Conservation (phyloP, 179 eudicot genomes). For the Spergularia azorica region DNA sequence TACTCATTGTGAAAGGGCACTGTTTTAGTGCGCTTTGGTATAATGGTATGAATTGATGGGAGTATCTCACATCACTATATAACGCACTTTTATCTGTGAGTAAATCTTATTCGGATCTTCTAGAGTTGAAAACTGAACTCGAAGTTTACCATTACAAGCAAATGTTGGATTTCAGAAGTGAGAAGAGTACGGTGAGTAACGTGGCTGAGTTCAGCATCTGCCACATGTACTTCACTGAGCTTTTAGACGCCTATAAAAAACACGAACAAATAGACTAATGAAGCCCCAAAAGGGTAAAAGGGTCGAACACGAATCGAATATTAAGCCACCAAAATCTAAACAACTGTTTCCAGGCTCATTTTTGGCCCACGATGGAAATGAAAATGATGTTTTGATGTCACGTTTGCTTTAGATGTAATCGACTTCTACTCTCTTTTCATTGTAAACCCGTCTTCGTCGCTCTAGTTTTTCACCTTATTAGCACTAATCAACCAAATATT, state of each 20-base stretch:
- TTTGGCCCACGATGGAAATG: neutral
- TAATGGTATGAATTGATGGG: no score
- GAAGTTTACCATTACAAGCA: no score
- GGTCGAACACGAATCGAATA: slow-evolving; percentile 3
- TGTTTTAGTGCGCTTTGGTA: neutral
- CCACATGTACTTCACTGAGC: neutral
- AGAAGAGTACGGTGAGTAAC: neutral
- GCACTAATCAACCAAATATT: neutral
- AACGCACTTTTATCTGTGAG: no score
- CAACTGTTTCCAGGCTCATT: neutral
- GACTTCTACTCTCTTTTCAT: no score
- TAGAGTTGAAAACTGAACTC: no score
- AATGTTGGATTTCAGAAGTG: no score
- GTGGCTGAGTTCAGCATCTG: neutral
- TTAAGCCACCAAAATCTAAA: slow-evolving; percentile 10
- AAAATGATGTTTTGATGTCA: neutral
- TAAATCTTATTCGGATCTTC: no score
- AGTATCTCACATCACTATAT: no score
- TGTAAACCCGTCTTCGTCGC: no score
- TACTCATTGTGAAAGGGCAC: slow-evolving; percentile 2
- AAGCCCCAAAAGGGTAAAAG: neutral
- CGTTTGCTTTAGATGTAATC: neutral
- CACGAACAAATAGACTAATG: neutral
- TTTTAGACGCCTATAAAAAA: neutral
- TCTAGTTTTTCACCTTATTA: no score